Base-by-base conservation (phyloP, 208 protist species). In the Crithidia expoeki region DNA sequence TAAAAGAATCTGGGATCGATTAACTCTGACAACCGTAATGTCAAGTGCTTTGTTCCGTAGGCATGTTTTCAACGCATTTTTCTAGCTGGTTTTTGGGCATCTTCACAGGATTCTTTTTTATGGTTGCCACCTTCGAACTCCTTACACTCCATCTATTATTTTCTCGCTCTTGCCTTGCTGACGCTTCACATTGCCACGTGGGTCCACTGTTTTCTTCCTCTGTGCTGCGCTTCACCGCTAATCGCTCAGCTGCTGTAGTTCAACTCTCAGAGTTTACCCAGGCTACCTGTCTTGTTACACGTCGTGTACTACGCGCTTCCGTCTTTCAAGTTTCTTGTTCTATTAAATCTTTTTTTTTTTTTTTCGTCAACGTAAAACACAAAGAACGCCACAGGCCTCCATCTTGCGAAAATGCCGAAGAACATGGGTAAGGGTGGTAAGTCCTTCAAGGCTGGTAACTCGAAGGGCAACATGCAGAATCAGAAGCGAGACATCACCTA, bases 401-500 rank as follows among this genome's bases (percentile, higher is more conserved):
- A 23, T 42, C 19, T 53, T 16, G 46, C 71, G 53, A 89, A 79
- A 60, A 97, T 97, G 93, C 93, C 93, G 66, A 97, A 97, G 86
- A 97, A 97, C 80, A 94, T 92, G 86, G 92, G 92, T 74, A 97
- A 96, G 83, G 93, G 93, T 74, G 93, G 98, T 74, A 99, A 99
- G 91, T 98, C 96, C 79, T 92, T 98, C 69, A 94, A 98, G 76
- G 94, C 95, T 36, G 97, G 97, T 77, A 94, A 93, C 47, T 84
- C 91, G 32, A 99, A 99, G 82, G 84, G 85, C 40, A 90, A 88
- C 67, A 98, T 98, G 83, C 90, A 98, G 58, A 90, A 92, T 69
- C 85, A 97, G 32, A 99, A 99, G 83, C 96, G 98, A 61, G 98
- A 99, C 61, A 78, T 99, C 46, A 85, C 97, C 25, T 96, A 98